Evolutionary conservation across 2,329 filamentous ascomycete genomes (phyloP).

Genomic region (Escovopsis sp.): DNA sequence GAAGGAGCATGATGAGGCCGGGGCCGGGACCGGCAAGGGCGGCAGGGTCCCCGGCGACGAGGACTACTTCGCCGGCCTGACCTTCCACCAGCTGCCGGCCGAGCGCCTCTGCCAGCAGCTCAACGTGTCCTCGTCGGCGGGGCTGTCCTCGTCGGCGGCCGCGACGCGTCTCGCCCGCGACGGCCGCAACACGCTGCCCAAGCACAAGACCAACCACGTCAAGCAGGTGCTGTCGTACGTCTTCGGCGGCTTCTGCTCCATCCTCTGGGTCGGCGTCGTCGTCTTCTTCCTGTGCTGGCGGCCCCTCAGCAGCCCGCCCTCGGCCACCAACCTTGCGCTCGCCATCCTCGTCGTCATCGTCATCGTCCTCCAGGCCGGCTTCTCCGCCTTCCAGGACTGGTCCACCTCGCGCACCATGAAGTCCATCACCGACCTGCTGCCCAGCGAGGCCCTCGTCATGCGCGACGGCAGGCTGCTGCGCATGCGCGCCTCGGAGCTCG

Average conservation of each 20-base stretch:
- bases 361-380: constrained; percentile 30
- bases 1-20: no score
- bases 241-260: constrained; percentile 33
- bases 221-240: constrained; percentile 27
- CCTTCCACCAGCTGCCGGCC: constrained; percentile 21
- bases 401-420: constrained; percentile 31
- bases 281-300: constrained; percentile 34
- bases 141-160: constrained; percentile 21
- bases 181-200: constrained; percentile 26
- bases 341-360: constrained; percentile 32
- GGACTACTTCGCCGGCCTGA: constrained; percentile 28
- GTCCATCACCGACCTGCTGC: constrained; percentile 30
- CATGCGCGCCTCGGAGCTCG: constrained; percentile 27
- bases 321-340: constrained; percentile 27
- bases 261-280: constrained; percentile 31
- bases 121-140: constrained; percentile 19
- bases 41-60: constrained; percentile 19
- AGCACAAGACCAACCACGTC: constrained; percentile 26
- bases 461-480: constrained; percentile 28
- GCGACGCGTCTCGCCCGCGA: constrained; percentile 22
- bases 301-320: constrained; percentile 30
- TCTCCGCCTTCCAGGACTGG: constrained; percentile 34
- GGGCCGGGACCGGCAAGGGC: no score
- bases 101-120: constrained; percentile 25
- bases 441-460: constrained; percentile 26